Evolutionary conservation across 345 rosid genomes (phyloP).

Genomic region (Lenwebbia sp.): DNA sequence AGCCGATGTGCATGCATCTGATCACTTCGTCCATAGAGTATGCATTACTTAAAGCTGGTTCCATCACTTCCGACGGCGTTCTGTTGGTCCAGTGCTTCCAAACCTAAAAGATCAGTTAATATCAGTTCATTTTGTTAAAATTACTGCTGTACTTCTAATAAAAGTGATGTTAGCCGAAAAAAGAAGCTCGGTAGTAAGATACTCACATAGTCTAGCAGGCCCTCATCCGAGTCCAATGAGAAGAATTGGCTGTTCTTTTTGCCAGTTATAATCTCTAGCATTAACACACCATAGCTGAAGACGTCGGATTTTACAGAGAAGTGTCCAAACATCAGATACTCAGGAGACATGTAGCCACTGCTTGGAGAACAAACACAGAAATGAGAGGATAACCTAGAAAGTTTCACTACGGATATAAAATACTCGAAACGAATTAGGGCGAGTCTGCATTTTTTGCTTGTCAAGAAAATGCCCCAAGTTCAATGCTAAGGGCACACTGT

Average conservation of each 20-base stretch:
- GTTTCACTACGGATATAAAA: too few relatives aligned
- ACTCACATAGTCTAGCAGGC: constrained; percentile 7
- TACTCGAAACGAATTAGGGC: too few relatives aligned
- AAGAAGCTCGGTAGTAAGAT: background rate
- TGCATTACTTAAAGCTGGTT: background rate
- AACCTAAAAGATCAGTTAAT: background rate
- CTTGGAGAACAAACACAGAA: too few relatives aligned
- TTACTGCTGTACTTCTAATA: background rate
- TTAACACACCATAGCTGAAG: constrained; percentile 13
- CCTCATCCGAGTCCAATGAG: background rate
- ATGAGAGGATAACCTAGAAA: too few relatives aligned
- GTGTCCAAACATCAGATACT: constrained; percentile 3
- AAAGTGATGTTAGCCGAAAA: background rate
- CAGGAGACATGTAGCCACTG: too few relatives aligned
- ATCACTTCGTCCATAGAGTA: constrained; percentile 3
- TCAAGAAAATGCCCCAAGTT: too few relatives aligned
- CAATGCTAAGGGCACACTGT: too few relatives aligned
- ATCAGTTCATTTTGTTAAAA: background rate
- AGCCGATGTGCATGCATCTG: constrained; percentile 17
- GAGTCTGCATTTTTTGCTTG: too few relatives aligned
- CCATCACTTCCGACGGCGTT: constrained; percentile 7
- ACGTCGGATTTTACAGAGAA: constrained; percentile 16
- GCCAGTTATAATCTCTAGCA: constrained; percentile 16
- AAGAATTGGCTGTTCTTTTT: constrained; percentile 1
- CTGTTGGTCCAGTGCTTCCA: constrained; percentile 24